Percentiles rank a stretch among this genome's conserved stretches.
Evolutionary conservation across 257 asterid genomes (phyloP).

Genomic region (Nicotiana attenuata): DNA sequence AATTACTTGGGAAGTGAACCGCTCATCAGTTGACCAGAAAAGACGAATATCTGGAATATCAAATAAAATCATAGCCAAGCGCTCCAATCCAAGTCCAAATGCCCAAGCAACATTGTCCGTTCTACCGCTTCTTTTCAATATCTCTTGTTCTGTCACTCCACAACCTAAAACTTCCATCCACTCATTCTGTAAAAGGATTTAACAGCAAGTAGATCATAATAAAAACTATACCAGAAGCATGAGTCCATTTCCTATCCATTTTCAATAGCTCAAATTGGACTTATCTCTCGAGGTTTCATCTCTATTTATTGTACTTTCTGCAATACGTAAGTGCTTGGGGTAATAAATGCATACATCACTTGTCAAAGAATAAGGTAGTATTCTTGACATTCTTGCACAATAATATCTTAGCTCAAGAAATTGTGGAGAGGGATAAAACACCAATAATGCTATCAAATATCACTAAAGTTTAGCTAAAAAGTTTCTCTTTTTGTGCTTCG

Average conservation of each 20-base stretch:
- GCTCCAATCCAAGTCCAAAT: constrained; percentile 96
- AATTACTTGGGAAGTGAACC: constrained; percentile 89
- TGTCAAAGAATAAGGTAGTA: not conserved
- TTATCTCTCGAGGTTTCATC: not conserved
- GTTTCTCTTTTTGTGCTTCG: not conserved
- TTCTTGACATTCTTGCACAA: not conserved
- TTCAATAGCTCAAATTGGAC: not conserved
- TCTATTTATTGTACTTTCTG: not conserved
- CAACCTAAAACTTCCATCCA: constrained; percentile 99
- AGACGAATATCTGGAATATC: constrained; percentile 97
- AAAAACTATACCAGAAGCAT: not conserved
- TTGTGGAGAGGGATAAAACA: not conserved
- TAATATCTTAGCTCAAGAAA: not conserved
- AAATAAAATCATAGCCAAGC: constrained; percentile 90
- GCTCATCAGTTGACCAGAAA: constrained; percentile 90
- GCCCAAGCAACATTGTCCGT: constrained; percentile 90
- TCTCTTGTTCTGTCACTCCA: constrained; percentile 98
- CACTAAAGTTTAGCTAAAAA: not conserved
- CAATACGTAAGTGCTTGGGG: not conserved
- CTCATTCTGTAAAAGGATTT: constrained; percentile 49
- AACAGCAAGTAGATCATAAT: not conserved
- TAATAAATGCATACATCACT: not conserved
- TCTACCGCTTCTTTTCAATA: constrained; percentile 70
- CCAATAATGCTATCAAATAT: not conserved
- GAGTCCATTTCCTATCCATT: not conserved